Evolutionary conservation across 2,329 filamentous ascomycete genomes (phyloP), one percentile per base, ranked within the genome.

Genomic region (Calonectria multiphialidica): DNA sequence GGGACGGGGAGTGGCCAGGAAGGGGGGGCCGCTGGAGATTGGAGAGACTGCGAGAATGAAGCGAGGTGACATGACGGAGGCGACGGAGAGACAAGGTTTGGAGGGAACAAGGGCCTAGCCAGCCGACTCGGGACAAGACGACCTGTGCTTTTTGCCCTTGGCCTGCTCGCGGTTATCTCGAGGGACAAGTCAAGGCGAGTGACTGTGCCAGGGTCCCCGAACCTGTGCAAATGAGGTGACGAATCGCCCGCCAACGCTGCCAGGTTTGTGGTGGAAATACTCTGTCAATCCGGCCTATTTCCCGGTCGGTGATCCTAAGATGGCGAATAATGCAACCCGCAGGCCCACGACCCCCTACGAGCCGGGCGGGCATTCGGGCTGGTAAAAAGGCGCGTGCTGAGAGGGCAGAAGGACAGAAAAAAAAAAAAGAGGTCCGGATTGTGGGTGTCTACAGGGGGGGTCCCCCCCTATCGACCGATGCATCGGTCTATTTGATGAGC

Each of bases 161-260:
- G 18, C 15, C 47, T 50, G 13, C 33, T 57, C 57, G 37, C 57
- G 57, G 57, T 62, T 62, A 62, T 62, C 57, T 62, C 23, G 40
- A 40, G 40, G 10, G 40, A 44, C 57, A 62, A 62, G 57, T 30
- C 57, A 45, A 62, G 57, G 37, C 57, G 57, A 45, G 57, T 23
- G 6, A 30, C 40, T 15, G 23, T 15, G 37, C 40, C 57, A 62
- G 57, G 57, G 57, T 18, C 57, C 57, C 57, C 57, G 44, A 44
- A 12, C 8, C 37, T 62, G 21, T 62, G 57, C 37, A 62, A 62
- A 62, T 62, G 57, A 62, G 57, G 57, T 62, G 57, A 62, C 57
- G 57, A 62, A 45, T 62, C 57, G 23, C 57, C 57, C 57, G 40
- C 57, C 16, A 40, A 37, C 33, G 53, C 53, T 59, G 53, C 53